phyloP scores from a whole-genome alignment of 2,329 filamentous ascomycete genomes.

The Fusarium sp. region DNA sequence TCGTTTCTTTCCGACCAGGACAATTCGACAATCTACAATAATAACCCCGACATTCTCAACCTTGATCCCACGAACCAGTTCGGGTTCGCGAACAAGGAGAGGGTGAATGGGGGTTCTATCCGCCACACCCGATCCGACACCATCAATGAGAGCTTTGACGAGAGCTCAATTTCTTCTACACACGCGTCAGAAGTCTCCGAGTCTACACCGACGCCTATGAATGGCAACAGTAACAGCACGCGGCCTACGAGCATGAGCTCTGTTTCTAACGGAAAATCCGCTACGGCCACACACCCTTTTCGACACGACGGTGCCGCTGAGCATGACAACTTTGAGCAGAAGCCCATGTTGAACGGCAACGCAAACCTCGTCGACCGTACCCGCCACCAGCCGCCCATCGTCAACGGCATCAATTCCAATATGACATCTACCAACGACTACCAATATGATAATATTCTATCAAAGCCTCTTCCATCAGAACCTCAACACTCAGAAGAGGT shows the following conservation, averaged over 20 bases:
- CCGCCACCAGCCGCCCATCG: conserved; percentile 30
- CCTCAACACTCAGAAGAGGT: conserved; percentile 31
- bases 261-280: conserved; percentile 66
- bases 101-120: conserved; percentile 53
- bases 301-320: conserved; percentile 45
- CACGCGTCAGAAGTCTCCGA: conserved; percentile 65
- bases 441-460: conserved; percentile 28
- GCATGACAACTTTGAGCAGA: conserved; percentile 36
- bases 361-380: conserved; percentile 48
- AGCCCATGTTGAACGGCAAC: conserved; percentile 46
- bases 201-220: conserved; percentile 55
- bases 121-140: conserved; percentile 58
- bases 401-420: conserved; percentile 35
- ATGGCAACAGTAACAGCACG: conserved; percentile 56
- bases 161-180: conserved; percentile 64
- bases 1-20: conserved; percentile 64
- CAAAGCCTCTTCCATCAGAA: conserved; percentile 42
- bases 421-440: conserved; percentile 25
- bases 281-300: conserved; percentile 47
- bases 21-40: conserved; percentile 56
- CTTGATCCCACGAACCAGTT: conserved; percentile 57
- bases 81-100: conserved; percentile 50
- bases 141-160: conserved; percentile 66
- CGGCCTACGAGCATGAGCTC: conserved; percentile 68
- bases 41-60: conserved; percentile 58